Evolutionary conservation across 2,329 filamentous ascomycete species (phyloP), one percentile per base, ranked within the genome.

Genomic region (Aspergillus costaricaensis): DNA sequence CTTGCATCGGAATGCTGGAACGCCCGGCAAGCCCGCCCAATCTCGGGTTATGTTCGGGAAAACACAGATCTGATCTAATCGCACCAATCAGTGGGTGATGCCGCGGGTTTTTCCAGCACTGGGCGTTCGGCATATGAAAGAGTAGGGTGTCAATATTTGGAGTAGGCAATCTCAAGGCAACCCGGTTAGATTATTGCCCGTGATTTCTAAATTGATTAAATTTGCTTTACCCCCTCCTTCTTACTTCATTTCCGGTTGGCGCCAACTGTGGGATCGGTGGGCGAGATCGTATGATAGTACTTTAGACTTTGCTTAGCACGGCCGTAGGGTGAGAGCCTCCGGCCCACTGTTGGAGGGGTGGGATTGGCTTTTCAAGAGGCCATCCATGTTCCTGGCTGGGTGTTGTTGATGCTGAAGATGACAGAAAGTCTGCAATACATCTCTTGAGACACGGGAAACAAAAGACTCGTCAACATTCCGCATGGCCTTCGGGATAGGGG

Each of bases 21-120:
- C 25, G 25, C n/a, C 47, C 41, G 41, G 41, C 41, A 10, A 30
- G 8, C 15, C 47, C 23, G 25, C 27, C 41, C 47, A 44, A 47
- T 55, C 43, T 61, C 62, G 61, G 62, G 55, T 59, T 61, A 55
- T 63, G 53, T 57, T 65, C 61, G 55, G 62, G 36, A 61, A 63
- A 63, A 63, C 53, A n/a, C 39, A 41, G 61, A 57, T 59, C 50
- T 49, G 32, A 55, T 41, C 12, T 17, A 41, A 57, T 52, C 48
- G 48, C 49, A 51, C 47, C 39, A 32, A 52, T 55, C 7, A 47
- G 53, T 14, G 19, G 43, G 53, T 14, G 14, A 27, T 27, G 23
- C 9, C 15, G 39, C 53, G 39, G 53, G 39, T 27, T 55, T 55
- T 47, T 55, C 43, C 41, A 14, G 39, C 39, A 36, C 25, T 23